Conservation (phyloP, 1,139 yeast species). For the Pichiaceae sp. region DNA sequence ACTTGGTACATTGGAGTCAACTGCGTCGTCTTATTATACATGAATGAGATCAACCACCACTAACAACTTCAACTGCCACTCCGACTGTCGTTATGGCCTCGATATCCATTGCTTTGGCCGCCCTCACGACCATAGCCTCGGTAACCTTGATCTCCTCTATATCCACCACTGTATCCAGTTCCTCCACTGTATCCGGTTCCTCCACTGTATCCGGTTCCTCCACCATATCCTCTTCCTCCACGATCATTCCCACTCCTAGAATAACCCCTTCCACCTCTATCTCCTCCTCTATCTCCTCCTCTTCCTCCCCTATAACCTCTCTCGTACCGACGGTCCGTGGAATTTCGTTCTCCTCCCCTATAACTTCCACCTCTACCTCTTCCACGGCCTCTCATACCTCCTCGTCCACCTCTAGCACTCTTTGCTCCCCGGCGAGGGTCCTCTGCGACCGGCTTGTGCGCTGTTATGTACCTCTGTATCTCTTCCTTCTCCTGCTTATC, state of each 20-base stretch:
- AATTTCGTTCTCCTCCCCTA: background rate
- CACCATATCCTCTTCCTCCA: background rate
- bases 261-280: constrained; percentile 1
- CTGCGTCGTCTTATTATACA: no score
- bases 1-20: no score
- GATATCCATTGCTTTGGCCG: background rate
- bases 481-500: constrained; percentile 10
- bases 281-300: background rate
- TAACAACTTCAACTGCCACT: background rate
- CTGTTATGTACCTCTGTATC: constrained; percentile 4
- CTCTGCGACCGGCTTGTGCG: background rate
- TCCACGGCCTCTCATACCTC: constrained; percentile 1
- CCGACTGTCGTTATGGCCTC: background rate
- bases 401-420: constrained; percentile 1
- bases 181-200: constrained; percentile 2
- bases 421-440: background rate
- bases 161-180: constrained; percentile 1
- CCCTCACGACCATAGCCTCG: background rate
- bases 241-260: background rate
- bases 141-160: constrained; percentile 2
- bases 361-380: constrained; percentile 1
- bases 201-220: constrained; percentile 1
- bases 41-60: no score
- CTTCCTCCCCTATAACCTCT: background rate
- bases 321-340: background rate